Evolutionary conservation across 345 rosid genomes (phyloP).

Genomic region (Mallotus nudiflorus): DNA sequence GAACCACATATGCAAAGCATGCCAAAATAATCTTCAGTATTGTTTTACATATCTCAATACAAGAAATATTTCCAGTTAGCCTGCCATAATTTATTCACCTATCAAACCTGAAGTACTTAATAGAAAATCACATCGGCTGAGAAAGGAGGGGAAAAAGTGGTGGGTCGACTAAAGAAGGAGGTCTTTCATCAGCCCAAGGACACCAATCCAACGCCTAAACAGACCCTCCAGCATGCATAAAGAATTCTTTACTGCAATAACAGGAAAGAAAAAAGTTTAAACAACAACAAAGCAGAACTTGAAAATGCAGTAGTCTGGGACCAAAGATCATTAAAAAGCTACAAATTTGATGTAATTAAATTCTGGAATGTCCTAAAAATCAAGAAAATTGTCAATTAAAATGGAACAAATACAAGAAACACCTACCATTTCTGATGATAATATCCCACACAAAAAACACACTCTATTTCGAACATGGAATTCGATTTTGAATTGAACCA

Average conservation of each 20-base stretch:
- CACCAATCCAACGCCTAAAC: conserved; percentile 97
- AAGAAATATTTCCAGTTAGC: background rate
- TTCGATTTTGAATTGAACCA: no score
- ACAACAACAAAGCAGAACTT: background rate
- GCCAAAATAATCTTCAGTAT: background rate
- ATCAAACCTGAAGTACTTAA: background rate
- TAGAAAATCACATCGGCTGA: background rate
- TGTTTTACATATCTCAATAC: background rate
- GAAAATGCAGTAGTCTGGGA: background rate
- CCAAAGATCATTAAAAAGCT: background rate
- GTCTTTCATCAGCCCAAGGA: conserved; percentile 66
- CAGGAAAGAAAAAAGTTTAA: conserved; percentile 9
- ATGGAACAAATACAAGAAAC: background rate
- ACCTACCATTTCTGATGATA: no score
- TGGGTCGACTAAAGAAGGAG: no score
- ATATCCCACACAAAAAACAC: no score
- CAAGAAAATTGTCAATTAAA: background rate
- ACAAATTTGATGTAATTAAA: background rate
- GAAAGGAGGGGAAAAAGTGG: background rate
- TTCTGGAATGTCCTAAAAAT: background rate
- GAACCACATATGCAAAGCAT: background rate
- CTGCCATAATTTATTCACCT: background rate
- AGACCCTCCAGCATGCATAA: conserved; percentile 82
- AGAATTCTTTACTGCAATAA: conserved; percentile 75
- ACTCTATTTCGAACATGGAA: no score